phyloP scores from a whole-genome alignment of 1,284 basidiomycete species.

The Volvariella volvacea region DNA sequence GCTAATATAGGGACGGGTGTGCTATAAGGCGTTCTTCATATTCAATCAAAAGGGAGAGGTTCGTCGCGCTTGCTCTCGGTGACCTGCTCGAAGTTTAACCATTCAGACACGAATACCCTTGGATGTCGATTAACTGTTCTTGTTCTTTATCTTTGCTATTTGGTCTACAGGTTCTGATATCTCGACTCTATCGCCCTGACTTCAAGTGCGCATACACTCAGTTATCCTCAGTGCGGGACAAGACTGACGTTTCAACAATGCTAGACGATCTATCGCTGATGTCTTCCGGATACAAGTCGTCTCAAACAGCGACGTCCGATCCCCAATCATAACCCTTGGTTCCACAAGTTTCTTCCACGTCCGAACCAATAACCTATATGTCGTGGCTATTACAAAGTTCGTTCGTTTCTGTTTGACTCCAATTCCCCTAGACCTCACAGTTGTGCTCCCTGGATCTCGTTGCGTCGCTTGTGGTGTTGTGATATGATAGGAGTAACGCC shows the following conservation, averaged over 20 bases:
- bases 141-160: conserved; percentile 1
- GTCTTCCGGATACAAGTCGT: conserved; percentile 98
- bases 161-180: conserved; percentile 77
- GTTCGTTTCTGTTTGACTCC: conserved; percentile 14
- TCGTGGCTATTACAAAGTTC: conserved; percentile 93
- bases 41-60: conserved; percentile 99
- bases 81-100: no score
- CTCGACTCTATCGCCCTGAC: conserved; percentile 87
- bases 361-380: conserved; percentile 88
- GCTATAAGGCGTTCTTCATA: conserved; percentile 87
- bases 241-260: background rate
- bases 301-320: conserved; percentile 92
- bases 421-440: background rate
- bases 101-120: no score
- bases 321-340: conserved; percentile 96
- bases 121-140: no score
- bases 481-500: conserved; percentile 74
- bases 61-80: conserved; percentile 21
- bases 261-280: conserved; percentile 92
- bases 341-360: conserved; percentile 98
- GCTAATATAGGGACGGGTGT: background rate
- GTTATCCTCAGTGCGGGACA: no score
- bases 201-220: conserved; percentile 65
- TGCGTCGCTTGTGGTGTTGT: background rate
- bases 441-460: conserved; percentile 4